Evolutionary conservation across 2,329 filamentous ascomycete genomes (phyloP).

Genomic region (Calonectria montana): DNA sequence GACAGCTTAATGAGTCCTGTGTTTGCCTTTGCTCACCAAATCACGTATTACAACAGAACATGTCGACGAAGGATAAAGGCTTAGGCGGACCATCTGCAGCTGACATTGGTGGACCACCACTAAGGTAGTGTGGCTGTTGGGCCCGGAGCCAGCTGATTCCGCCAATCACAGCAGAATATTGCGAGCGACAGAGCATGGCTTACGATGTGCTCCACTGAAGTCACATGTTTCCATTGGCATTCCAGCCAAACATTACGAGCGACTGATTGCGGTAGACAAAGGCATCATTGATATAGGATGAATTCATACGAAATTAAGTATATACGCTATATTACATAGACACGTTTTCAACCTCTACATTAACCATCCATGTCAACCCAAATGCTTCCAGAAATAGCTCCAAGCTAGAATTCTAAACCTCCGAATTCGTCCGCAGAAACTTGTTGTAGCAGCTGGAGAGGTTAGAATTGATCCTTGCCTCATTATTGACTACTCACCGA

Average conservation of each 20-base stretch:
- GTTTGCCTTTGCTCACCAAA: background rate
- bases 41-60: background rate
- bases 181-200: too few species aligned
- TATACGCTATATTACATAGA: too few species aligned
- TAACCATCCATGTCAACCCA: too few species aligned
- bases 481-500: background rate
- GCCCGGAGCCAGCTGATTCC: slow-evolving; percentile 12
- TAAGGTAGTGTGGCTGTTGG: background rate
- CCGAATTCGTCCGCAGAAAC: background rate
- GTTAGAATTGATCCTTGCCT: background rate
- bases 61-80: slow-evolving; percentile 17
- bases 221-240: too few species aligned
- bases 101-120: background rate
- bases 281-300: too few species aligned
- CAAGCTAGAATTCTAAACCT: background rate
- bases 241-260: too few species aligned
- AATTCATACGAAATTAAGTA: too few species aligned
- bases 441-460: slow-evolving; percentile 9
- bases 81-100: slow-evolving; percentile 6
- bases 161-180: slow-evolving; percentile 2
- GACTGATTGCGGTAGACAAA: too few species aligned
- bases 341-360: too few species aligned
- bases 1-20: background rate
- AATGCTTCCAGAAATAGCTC: too few species aligned
- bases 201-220: too few species aligned